A percentile compares a stretch with the other conserved stretches of the same genome.
These are phyloP conservation scores for Phyllosticta citribraziliensis DNA, from an alignment of 2,329 filamentous ascomycete genomes.

Conservation along the genomic window DNA sequence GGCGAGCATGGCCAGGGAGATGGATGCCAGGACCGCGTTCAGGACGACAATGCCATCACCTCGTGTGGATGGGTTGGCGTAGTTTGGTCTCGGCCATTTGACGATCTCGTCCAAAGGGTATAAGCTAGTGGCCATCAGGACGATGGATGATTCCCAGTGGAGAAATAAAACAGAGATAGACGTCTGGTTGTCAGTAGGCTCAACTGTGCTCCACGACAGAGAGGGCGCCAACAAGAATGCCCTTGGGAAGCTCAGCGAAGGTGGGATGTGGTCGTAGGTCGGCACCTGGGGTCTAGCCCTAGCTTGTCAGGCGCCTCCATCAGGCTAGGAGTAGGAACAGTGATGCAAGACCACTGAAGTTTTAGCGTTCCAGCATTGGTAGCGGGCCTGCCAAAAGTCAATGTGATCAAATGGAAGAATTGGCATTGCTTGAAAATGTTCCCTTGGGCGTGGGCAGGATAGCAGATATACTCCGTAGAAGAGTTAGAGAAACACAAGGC, in stretches of 20 bases:
- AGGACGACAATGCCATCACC: slow-evolving; percentile 31
- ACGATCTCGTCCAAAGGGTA: slow-evolving; percentile 4
- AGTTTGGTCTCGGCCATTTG: slow-evolving; percentile 32
- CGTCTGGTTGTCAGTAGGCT: neutral
- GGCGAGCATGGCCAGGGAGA: slow-evolving; percentile 27
- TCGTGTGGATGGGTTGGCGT: slow-evolving; percentile 30
- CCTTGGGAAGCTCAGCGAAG: neutral
- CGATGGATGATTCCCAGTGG: neutral
- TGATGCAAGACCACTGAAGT: neutral
- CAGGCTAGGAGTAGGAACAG: neutral
- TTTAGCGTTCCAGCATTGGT: neutral
- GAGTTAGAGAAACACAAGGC: neutral
- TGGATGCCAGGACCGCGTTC: slow-evolving; percentile 28
- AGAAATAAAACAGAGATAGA: neutral
- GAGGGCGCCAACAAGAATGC: neutral
- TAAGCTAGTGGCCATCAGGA: neutral
- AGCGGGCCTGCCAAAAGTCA: neutral
- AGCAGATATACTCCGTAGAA: neutral
- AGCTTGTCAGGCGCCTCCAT: neutral
- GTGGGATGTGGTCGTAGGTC: neutral
- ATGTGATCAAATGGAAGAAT: neutral
- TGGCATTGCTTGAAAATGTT: neutral
- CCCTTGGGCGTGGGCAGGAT: neutral
- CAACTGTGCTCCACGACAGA: neutral
- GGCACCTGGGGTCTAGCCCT: neutral